Evolutionary conservation across 2,329 filamentous ascomycete species (phyloP), one percentile per base, ranked within the genome.

Genomic region (Pseudogymnoascus sp.): DNA sequence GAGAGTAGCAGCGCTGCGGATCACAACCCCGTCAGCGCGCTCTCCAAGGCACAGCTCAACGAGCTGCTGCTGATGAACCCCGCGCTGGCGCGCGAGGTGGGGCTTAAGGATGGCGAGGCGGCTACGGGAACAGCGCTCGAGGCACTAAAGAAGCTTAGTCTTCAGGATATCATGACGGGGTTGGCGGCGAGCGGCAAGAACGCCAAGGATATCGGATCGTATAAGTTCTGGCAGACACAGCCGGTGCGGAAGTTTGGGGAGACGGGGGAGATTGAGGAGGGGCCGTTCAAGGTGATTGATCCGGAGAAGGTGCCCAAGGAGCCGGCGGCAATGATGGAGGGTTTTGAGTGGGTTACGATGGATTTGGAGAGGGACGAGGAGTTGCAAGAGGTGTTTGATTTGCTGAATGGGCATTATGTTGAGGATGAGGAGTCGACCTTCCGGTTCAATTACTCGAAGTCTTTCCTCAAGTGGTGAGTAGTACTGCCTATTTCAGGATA

Each of bases 171-270:
- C 72, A 84, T 91, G 82, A 90, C 88, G 1, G 88, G 88, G 0
- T 76, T 90, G 71, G 88, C 92, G 14, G 81, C 90, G 6, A 86
- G 85, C 66, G 90, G 89, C 63, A 96, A 95, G 81, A 96, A 96
- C 72, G 87, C 86, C 70, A 97, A 96, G 79, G 93, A 97, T 73
- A 96, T 97, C 91, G 92, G 88, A 6, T 90, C 88, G 64, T 97
- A 97, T 82, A 97, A 96, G 77, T 99, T 99, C 79, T 99, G 95
- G 95, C 87, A 91, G 75, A 99, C 95, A 56, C 95, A 99, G 76
- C 95, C 95, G 0, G 95, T 99, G 64, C 90, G 90, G 61, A 88
- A 87, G 72, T 96, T 97, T 72, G 87, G 83, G 70, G 79, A 87
- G 74, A 77, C 80, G 64, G 78, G 81, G 67, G 73, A 77, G 38